Evolutionary conservation across 2,329 filamentous ascomycete species (phyloP).

Genomic region (Neonectria hederae): DNA sequence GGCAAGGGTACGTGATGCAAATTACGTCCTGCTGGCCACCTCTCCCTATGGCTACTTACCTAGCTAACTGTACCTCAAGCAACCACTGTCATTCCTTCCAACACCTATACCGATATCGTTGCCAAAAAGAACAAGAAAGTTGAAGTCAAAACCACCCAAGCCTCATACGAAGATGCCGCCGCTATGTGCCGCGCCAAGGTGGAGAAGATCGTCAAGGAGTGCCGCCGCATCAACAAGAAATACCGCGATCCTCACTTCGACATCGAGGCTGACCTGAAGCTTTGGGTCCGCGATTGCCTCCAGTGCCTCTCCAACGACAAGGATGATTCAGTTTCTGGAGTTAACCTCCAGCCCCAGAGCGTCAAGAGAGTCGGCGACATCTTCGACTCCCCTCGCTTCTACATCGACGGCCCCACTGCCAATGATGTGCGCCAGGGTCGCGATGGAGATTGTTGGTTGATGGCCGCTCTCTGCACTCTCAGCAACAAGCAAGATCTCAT

Average conservation of each 20-base stretch:
- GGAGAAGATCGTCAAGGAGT: conserved; percentile 70
- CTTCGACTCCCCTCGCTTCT: conserved; percentile 81
- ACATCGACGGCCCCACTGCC: conserved; percentile 77
- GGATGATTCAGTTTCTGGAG: conserved; percentile 35
- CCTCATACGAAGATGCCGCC: conserved; percentile 78
- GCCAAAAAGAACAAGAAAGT: conserved; percentile 65
- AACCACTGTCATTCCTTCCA: conserved; percentile 75
- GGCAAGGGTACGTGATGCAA: conserved; percentile 66
- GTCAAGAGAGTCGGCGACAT: conserved; percentile 80
- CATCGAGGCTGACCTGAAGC: conserved; percentile 79
- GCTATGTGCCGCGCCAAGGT: conserved; percentile 74
- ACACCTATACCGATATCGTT: conserved; percentile 69
- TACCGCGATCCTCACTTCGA: conserved; percentile 90
- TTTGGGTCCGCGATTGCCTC: conserved; percentile 60
- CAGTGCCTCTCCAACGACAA: conserved; percentile 53
- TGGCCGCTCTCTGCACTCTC: conserved; percentile 81
- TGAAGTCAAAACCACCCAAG: conserved; percentile 65
- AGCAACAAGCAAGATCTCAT: conserved; percentile 78
- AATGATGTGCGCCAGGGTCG: conserved; percentile 82
- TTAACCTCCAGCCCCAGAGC: conserved; percentile 54
- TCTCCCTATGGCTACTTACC: not conserved
- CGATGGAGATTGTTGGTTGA: conserved; percentile 86
- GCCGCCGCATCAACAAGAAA: conserved; percentile 81
- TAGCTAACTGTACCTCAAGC: conserved; percentile 50
- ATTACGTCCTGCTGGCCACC: not conserved